Evolutionary conservation across 164 flowering plant species (phyloP), one percentile per base, ranked within the genome.

Genomic region (Stephania cephalantha): DNA sequence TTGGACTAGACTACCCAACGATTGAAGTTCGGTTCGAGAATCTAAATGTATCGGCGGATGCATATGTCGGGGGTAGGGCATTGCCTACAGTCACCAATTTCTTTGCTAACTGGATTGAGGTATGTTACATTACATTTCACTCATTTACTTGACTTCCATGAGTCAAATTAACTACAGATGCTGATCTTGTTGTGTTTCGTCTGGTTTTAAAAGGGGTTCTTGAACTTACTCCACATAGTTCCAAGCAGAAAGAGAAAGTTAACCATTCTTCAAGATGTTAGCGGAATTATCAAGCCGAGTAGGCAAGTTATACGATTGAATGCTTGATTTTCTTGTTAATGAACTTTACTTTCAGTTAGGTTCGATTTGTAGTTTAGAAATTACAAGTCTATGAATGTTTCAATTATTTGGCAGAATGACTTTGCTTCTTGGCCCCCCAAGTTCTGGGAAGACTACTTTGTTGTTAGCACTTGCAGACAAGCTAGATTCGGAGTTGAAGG

Each of bases 71-170:
- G 46, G 58, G 88, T 75, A 90, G 93, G 79, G 88, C 88, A 68
- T 58, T 89, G n/a, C 97, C 95, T 7, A 80, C 93, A 42, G 30
- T 92, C 7, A 17, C 83, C 72, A 92, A 90, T 78, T 85, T 80
- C 80, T 61, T 65, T 68, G 66, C 61, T 50, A 87, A 89, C 76
- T 22, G 85, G 30, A 5, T 90, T 1, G 91, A 91, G 93, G 93
- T 90, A 82, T 35, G 2, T 44, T 46, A 6, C 31, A 44, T 35
- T 35, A 35, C 42, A 35, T 35, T 35, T 35, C 42, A 35, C 42
- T 35, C 1, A 35, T 35, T 42, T 9, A 10, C 58, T 53, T n/a
- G 9, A 66, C 22, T 68, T 58, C 10, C 7, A 4, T 61, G 55
- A 61, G n/a, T 35, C 4, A 35, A 35, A 35, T 35, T 35, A 35